A percentile compares a stretch with the other conserved stretches of the same genome.
Evolutionary conservation across 2,329 filamentous ascomycete genomes (phyloP).

Genomic region (Nannizziopsis arthrosporioides): DNA sequence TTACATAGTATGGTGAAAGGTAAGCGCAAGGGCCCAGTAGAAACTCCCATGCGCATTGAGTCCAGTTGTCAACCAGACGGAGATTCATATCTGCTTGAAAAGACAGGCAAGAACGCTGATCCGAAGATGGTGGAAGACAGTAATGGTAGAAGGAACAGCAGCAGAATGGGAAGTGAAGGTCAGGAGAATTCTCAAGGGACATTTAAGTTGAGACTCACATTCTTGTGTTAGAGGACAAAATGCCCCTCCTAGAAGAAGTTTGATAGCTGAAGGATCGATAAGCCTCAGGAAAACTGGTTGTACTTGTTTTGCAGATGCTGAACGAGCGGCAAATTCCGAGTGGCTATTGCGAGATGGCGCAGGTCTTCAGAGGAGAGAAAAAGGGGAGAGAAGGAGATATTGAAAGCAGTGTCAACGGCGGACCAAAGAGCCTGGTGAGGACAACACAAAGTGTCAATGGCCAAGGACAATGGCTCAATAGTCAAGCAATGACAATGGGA

Average conservation of each 20-base stretch:
- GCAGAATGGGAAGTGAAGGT: background rate
- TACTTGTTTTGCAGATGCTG: no score
- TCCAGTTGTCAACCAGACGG: constrained; percentile 1
- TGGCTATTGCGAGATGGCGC: no score
- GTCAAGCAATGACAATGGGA: no score
- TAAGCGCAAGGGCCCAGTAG: background rate
- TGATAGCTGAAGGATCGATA: no score
- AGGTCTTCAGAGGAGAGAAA: no score
- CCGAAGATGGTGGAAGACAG: background rate
- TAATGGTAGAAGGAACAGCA: background rate
- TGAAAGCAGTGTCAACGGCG: no score
- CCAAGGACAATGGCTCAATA: background rate
- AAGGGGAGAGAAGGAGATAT: no score
- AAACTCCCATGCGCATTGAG: background rate
- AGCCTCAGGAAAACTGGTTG: no score
- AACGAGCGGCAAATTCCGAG: no score
- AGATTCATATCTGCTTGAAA: background rate
- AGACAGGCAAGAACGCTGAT: background rate
- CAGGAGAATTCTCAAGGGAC: background rate
- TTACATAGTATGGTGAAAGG: constrained; percentile 5
- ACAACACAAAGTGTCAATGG: no score
- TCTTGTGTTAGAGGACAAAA: background rate
- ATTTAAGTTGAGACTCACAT: constrained; percentile 2
- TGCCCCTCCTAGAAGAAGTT: background rate
- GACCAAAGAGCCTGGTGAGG: no score